Base-by-base conservation (phyloP, 1,284 basidiomycete species). In the Rhodofomes roseus region DNA sequence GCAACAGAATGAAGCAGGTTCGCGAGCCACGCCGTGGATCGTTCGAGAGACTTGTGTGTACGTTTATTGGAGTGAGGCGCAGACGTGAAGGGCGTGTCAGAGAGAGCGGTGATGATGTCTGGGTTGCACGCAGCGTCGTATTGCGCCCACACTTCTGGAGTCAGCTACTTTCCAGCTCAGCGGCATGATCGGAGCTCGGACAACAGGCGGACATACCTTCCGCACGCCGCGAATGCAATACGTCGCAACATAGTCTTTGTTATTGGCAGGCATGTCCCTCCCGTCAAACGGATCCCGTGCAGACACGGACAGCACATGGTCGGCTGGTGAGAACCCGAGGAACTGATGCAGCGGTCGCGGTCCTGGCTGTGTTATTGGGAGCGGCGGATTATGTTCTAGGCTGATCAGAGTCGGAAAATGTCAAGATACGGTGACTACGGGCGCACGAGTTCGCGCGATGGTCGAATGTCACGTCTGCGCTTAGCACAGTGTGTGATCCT, bases 61-160 rank as follows among this genome's bases (percentile, higher is more conserved):
- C 91, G 83, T 65, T 89, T 92, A 67, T 90, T 87, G 4, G 86
- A 89, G 62, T 85, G 80, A 0, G 86, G 83, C 0, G 82, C 79
- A 1, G 76, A 64, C 0, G 86, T 88, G 67, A 83, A 83, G 0
- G 90, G 88, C 0, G 78, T 85, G 63, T 94, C 92, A 0, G 83
- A 79, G 18, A 93, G 76, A 0, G 91, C 85, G 59, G 91, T 76
- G 12, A 89, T 81, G 22, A 93, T 63, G 66, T 94, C 90, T 0
- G 92, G 90, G 25, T 81, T 77, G 68, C 81, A 84, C 1, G 77
- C 71, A 7, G 73, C 63, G 2, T 77, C 76, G 62, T 86, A 85
- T 0, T 70, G 66, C 12, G 76, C 75, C 83, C 86, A 92, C 25
- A 82, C 77, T 1, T 71, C 62, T 0, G 82, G 76, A 0, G 81